These are phyloP conservation scores for Candida bentonensis DNA, from an alignment of 805 yeast species.

Conservation along the genomic window DNA sequence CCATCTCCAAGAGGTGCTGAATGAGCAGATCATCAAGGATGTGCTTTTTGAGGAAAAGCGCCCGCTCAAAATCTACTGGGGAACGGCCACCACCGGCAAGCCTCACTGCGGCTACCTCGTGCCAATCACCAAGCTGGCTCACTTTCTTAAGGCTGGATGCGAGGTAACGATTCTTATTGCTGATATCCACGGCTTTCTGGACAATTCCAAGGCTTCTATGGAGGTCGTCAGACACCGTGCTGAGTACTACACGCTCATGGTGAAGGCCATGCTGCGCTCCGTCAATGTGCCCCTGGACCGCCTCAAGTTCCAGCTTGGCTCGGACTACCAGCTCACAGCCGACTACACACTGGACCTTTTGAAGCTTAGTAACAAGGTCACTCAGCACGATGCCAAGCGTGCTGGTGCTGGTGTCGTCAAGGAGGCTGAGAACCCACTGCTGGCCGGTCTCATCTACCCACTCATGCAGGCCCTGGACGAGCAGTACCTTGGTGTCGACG, in stretches of 20 bases:
- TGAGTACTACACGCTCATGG: constrained; percentile 68
- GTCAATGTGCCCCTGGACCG: constrained; percentile 88
- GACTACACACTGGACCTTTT: constrained; percentile 84
- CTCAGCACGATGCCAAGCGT: constrained; percentile 93
- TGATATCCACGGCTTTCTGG: constrained; percentile 91
- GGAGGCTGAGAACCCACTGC: constrained; percentile 86
- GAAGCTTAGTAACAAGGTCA: constrained; percentile 67
- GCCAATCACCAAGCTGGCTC: constrained; percentile 93
- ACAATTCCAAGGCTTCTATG: constrained; percentile 95
- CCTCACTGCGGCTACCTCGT: constrained; percentile 99
- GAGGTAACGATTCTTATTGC: constrained; percentile 86
- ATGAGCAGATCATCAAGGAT: constrained; percentile 74
- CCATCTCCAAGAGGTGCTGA: constrained; percentile 82
- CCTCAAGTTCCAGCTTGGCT: constrained; percentile 72
- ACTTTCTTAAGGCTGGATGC: constrained; percentile 90
- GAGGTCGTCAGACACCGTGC: constrained; percentile 86
- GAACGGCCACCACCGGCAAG: constrained; percentile 98
- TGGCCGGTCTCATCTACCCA: constrained; percentile 91
- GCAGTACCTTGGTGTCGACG: constrained; percentile 75
- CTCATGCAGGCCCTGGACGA: constrained; percentile 98
- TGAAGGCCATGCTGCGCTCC: constrained; percentile 73
- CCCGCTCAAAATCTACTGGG: constrained; percentile 88
- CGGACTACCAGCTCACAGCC: constrained; percentile 69
- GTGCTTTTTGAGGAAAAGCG: constrained; percentile 70
- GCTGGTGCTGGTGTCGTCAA: constrained; percentile 99